phyloP scores from a whole-genome alignment of 2,329 filamentous ascomycete species.

The Alternaria sp. region DNA sequence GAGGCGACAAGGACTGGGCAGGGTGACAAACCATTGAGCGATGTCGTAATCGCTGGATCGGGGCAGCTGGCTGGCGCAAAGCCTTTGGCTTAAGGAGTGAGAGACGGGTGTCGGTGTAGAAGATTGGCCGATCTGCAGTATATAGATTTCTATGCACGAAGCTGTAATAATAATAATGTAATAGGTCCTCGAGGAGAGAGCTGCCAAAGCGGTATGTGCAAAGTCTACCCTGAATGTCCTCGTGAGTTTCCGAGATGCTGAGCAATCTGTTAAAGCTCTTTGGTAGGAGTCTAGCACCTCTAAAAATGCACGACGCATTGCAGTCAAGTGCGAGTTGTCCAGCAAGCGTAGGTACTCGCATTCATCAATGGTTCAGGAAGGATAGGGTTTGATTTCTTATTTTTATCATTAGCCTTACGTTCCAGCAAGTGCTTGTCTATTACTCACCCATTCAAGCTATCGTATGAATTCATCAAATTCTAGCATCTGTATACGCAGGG shows the following conservation, averaged over 20 bases:
- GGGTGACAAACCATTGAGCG: conserved; percentile 11
- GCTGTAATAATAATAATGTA: conserved; percentile 1
- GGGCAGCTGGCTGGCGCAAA: conserved; percentile 19
- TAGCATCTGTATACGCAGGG: conserved; percentile 39
- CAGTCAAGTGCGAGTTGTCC: not conserved
- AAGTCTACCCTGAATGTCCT: not conserved
- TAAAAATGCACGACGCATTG: not conserved
- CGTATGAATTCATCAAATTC: not conserved
- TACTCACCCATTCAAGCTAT: not conserved
- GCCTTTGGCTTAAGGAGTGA: not conserved
- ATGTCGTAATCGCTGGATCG: conserved; percentile 15
- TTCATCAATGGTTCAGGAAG: not conserved
- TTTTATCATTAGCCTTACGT: not conserved
- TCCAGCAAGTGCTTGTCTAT: not conserved
- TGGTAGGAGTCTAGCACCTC: not conserved
- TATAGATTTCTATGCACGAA: not conserved
- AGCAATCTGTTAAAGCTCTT: not conserved
- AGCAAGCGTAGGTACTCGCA: not conserved
- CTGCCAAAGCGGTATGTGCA: not conserved
- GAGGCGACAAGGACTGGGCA: conserved; percentile 72
- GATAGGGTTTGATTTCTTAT: not conserved
- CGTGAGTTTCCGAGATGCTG: not conserved
- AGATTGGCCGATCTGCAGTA: not conserved
- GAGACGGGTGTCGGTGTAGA: not conserved
- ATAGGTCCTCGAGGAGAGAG: not conserved